A percentile compares a stretch with the other conserved stretches of the same genome.
These are phyloP conservation scores for Leccinum longicurvipes DNA, from an alignment of 768 basidiomycete species.

Conservation along the genomic window DNA sequence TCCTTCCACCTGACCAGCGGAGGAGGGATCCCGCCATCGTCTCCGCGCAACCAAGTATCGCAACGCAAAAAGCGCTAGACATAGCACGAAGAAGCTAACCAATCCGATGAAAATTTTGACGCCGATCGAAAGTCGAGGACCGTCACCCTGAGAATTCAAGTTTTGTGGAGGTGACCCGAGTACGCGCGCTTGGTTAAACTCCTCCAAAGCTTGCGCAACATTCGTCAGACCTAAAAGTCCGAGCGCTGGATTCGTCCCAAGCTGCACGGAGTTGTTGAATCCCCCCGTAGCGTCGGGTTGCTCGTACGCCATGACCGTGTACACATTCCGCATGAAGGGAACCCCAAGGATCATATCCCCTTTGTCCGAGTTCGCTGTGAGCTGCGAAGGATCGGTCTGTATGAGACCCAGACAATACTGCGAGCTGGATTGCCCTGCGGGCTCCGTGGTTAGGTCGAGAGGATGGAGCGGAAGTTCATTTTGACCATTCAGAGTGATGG, in stretches of 20 bases:
- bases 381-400: constrained; percentile 48
- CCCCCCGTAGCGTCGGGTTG: constrained; percentile 42
- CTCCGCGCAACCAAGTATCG: constrained; percentile 50
- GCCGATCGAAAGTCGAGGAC: constrained; percentile 51
- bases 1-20: constrained; percentile 14
- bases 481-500: constrained; percentile 60
- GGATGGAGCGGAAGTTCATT: constrained; percentile 64
- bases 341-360: constrained; percentile 79
- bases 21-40: constrained; percentile 24
- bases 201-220: constrained; percentile 53
- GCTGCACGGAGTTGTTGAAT: constrained; percentile 35
- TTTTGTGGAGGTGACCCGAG: constrained; percentile 26
- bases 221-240: constrained; percentile 67
- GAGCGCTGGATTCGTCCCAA: constrained; percentile 40
- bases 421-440: constrained; percentile 40
- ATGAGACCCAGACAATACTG: constrained; percentile 63
- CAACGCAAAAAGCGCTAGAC: constrained; percentile 48
- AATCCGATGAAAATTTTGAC: constrained; percentile 61
- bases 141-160: constrained; percentile 12
- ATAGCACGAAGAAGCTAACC: constrained; percentile 55
- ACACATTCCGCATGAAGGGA: constrained; percentile 72
- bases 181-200: constrained; percentile 70
- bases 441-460: constrained; percentile 61
- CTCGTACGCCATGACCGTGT: constrained; percentile 72
- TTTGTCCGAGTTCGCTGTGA: constrained; percentile 36